Percentiles rank a stretch among this genome's conserved stretches.
phyloP scores from a whole-genome alignment of 2,329 filamentous ascomycete genomes.

The Phaeosphaeriaceae sp. region DNA sequence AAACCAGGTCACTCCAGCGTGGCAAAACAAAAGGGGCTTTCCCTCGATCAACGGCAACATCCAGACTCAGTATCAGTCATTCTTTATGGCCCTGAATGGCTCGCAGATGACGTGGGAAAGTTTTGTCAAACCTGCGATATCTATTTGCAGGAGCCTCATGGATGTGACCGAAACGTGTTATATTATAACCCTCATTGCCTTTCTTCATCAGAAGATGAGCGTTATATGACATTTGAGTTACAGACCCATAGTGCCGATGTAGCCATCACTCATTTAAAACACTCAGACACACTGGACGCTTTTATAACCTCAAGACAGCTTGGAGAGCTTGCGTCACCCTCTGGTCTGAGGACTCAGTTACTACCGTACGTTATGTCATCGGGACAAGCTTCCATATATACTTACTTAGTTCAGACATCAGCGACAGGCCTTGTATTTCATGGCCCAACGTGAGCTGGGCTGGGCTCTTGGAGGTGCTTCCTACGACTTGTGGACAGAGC shows the following conservation, averaged over 20 bases:
- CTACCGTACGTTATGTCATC: slow-evolving; percentile 1
- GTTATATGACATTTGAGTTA: slow-evolving; percentile 17
- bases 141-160: slow-evolving; percentile 15
- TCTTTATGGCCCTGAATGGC: slow-evolving; percentile 6
- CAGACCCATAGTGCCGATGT: not conserved
- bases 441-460: slow-evolving; percentile 14
- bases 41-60: not conserved
- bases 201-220: not conserved
- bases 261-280: slow-evolving; percentile 1
- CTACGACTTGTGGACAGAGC: slow-evolving; percentile 9
- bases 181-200: slow-evolving; percentile 20
- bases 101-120: slow-evolving; percentile 1
- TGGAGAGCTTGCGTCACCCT: not conserved
- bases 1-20: too few species aligned
- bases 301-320: slow-evolving; percentile 8
- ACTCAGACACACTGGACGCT: slow-evolving; percentile 2
- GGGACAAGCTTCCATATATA: not conserved
- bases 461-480: slow-evolving; percentile 5
- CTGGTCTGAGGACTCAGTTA: slow-evolving; percentile 3
- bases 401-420: slow-evolving; percentile 6
- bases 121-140: slow-evolving; percentile 3
- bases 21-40: not conserved
- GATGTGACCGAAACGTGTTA: slow-evolving; percentile 18
- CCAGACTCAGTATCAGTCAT: slow-evolving; percentile 1
- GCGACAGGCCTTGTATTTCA: slow-evolving; percentile 15